phyloP scores from a whole-genome alignment of 2,329 filamentous ascomycete genomes.

The Botrytis elliptica region DNA sequence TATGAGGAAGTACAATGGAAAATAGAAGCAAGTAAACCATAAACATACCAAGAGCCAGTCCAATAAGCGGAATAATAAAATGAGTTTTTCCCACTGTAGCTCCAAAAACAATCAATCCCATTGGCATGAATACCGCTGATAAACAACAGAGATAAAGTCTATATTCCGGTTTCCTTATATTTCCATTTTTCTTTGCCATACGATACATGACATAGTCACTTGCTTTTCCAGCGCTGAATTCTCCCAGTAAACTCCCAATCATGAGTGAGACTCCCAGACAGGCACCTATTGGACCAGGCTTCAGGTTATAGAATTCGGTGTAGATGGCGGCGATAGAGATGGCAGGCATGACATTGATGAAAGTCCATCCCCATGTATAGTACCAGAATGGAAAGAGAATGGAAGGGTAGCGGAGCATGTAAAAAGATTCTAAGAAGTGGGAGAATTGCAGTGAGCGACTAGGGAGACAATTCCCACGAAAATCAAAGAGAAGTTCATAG shows the following conservation, averaged over 20 bases:
- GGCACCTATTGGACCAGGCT: slow-evolving; percentile 34
- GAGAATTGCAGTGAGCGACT: slow-evolving; percentile 30
- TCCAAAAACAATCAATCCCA: slow-evolving; percentile 36
- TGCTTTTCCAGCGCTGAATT: slow-evolving; percentile 33
- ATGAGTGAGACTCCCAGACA: slow-evolving; percentile 33
- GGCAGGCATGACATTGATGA: slow-evolving; percentile 37
- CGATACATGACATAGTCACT: slow-evolving; percentile 32
- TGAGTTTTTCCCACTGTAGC: slow-evolving; percentile 30
- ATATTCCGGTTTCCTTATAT: slow-evolving; percentile 35
- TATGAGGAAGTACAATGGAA: not conserved
- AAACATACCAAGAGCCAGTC: slow-evolving; percentile 29
- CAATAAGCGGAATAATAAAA: slow-evolving; percentile 32
- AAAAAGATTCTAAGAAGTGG: slow-evolving; percentile 35
- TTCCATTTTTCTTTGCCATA: slow-evolving; percentile 27
- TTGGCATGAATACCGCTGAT: slow-evolving; percentile 35
- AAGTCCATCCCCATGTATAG: slow-evolving; percentile 36
- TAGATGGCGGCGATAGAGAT: slow-evolving; percentile 34
- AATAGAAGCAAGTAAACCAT: not conserved
- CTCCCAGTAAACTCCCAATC: slow-evolving; percentile 34
- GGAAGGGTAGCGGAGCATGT: slow-evolving; percentile 36
- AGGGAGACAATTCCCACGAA: slow-evolving; percentile 33
- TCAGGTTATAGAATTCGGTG: slow-evolving; percentile 32
- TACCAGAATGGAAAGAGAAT: slow-evolving; percentile 36
- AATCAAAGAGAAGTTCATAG: slow-evolving; percentile 32
- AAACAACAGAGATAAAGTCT: slow-evolving; percentile 34